Evolutionary conservation across 2,329 filamentous ascomycete genomes (phyloP).

Genomic region (Pseudophaeomoniella oleicola): DNA sequence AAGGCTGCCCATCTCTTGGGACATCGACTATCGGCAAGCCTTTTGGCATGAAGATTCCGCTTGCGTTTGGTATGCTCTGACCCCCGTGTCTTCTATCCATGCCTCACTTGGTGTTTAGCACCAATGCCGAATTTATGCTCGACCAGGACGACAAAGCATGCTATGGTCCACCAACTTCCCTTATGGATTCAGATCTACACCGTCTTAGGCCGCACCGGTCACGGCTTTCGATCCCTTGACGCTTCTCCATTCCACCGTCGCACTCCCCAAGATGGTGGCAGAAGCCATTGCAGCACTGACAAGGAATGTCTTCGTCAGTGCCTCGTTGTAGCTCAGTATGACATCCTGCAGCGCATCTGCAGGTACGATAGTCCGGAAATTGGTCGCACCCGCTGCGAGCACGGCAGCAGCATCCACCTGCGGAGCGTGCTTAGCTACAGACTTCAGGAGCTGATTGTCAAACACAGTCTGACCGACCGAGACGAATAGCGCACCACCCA

Average conservation of each 20-base stretch:
- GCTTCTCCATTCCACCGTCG: slow-evolving; percentile 3
- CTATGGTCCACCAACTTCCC: no score
- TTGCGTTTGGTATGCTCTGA: no score
- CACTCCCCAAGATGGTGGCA: slow-evolving; percentile 1
- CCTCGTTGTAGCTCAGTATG: slow-evolving; percentile 7
- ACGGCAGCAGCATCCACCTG: slow-evolving; percentile 1
- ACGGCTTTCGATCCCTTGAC: background rate
- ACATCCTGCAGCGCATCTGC: slow-evolving; percentile 2
- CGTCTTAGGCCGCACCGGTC: no score
- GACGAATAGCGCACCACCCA: slow-evolving; percentile 11
- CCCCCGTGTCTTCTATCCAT: no score
- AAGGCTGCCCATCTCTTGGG: no score
- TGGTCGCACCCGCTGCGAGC: slow-evolving; percentile 8
- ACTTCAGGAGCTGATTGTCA: slow-evolving; percentile 7
- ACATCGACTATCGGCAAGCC: no score
- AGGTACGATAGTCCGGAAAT: slow-evolving; percentile 6
- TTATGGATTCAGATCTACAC: slow-evolving; percentile 1
- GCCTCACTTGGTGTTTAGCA: no score
- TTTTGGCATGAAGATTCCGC: no score
- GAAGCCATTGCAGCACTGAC: slow-evolving; percentile 1
- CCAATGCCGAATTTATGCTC: no score
- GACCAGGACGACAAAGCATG: no score
- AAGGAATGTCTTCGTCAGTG: slow-evolving; percentile 5
- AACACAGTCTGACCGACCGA: slow-evolving; percentile 14
- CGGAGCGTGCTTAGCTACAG: slow-evolving; percentile 3